These are phyloP conservation scores for Sugiyamaella boreocaroliniensis DNA, from an alignment of 805 yeast genomes.

Conservation along the genomic window DNA sequence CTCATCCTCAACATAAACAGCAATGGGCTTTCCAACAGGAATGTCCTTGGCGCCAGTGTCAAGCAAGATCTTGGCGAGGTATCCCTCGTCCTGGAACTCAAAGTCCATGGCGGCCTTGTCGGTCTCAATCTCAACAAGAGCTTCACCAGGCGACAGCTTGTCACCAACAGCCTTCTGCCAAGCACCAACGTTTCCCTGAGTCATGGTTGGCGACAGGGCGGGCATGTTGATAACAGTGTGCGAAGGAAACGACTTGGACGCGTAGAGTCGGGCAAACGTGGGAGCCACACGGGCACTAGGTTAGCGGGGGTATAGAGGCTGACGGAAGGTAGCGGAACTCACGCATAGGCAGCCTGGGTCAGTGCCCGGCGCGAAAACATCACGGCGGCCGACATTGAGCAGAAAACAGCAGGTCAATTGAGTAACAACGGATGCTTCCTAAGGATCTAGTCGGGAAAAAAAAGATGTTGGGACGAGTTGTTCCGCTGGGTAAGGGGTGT, in stretches of 20 bases:
- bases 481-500: background rate
- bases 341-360: background rate
- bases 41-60: slow-evolving; percentile 83
- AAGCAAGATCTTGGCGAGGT: slow-evolving; percentile 75
- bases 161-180: slow-evolving; percentile 94
- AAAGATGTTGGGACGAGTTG: background rate
- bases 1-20: slow-evolving; percentile 86
- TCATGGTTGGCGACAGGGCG: slow-evolving; percentile 99
- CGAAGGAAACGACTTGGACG: slow-evolving; percentile 53
- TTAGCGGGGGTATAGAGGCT: background rate
- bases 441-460: background rate
- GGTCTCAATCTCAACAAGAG: slow-evolving; percentile 94
- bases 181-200: slow-evolving; percentile 82
- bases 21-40: slow-evolving; percentile 93
- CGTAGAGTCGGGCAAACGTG: slow-evolving; percentile 29
- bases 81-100: slow-evolving; percentile 97
- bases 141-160: slow-evolving; percentile 81
- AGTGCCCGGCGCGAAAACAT: background rate
- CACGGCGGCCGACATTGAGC: background rate
- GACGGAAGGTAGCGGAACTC: background rate
- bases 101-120: slow-evolving; percentile 98
- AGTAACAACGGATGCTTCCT: background rate
- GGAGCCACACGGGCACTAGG: slow-evolving; percentile 12
- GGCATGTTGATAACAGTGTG: slow-evolving; percentile 96
- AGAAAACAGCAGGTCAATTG: background rate